Percentiles rank a stretch among this genome's conserved stretches.
Evolutionary conservation across 2,329 filamentous ascomycete species (phyloP).

Genomic region (Scleromitrula shiraiana): DNA sequence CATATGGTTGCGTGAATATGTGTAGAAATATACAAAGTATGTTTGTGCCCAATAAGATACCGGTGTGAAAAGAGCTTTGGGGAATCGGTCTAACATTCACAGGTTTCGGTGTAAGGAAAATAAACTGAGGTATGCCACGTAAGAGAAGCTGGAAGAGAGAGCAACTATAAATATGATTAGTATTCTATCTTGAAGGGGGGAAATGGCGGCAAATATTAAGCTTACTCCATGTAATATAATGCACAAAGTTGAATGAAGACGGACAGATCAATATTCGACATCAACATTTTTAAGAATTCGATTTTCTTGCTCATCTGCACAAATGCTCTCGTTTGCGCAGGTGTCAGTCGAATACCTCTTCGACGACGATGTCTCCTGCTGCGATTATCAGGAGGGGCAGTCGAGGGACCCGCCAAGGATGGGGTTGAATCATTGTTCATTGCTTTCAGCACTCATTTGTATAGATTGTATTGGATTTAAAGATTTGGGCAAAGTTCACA

Average conservation of each 20-base stretch:
- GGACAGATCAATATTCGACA: conserved; percentile 52
- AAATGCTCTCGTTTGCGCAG: conserved; percentile 28
- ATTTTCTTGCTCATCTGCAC: conserved; percentile 43
- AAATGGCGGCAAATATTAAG: conserved; percentile 1
- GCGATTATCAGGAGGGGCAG: conserved; percentile 16
- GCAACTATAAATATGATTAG: conserved; percentile 39
- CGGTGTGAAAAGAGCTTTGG: conserved; percentile 46
- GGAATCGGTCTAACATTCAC: conserved; percentile 47
- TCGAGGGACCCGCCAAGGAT: conserved; percentile 22
- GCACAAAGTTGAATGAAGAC: conserved; percentile 57
- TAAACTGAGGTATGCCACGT: conserved; percentile 50
- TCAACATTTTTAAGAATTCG: conserved; percentile 51
- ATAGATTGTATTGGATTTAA: conserved; percentile 3
- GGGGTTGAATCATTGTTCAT: conserved; percentile 45
- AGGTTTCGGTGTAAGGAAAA: conserved; percentile 54
- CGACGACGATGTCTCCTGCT: conserved; percentile 2
- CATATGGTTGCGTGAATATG: conserved; percentile 44
- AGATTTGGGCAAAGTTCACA: conserved; percentile 17
- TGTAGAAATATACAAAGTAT: conserved; percentile 54
- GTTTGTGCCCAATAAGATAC: conserved; percentile 51
- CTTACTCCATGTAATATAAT: conserved; percentile 65
- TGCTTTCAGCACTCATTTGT: conserved; percentile 32
- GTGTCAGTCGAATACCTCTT: conserved; percentile 8
- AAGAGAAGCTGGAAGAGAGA: conserved; percentile 56
- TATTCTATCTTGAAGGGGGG: not conserved